Percentiles rank a stretch among this genome's conserved stretches.
Conservation (phyloP, 495 filamentous ascomycete genomes). For the Aspergillus bertholletiae region DNA sequence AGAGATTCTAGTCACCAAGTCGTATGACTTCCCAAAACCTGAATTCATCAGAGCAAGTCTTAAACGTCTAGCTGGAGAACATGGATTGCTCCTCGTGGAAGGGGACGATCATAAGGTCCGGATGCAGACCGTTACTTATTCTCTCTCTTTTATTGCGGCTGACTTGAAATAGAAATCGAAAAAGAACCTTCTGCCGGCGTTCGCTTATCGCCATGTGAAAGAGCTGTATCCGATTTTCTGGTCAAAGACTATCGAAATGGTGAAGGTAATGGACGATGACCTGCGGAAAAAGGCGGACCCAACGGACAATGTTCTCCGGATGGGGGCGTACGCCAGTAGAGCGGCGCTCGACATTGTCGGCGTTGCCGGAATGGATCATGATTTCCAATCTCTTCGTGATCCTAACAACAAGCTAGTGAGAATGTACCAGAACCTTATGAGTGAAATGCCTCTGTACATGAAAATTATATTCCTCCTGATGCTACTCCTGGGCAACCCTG, state of each 20-base stretch:
- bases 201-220: constrained; percentile 81
- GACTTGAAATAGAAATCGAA: constrained; percentile 50
- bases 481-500: constrained; percentile 34
- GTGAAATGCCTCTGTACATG: constrained; percentile 8
- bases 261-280: constrained; percentile 37
- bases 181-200: constrained; percentile 78
- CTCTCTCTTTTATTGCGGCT: not conserved
- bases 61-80: constrained; percentile 58
- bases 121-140: not conserved
- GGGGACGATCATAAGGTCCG: constrained; percentile 74
- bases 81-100: constrained; percentile 78
- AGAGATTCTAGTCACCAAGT: constrained; percentile 63
- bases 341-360: constrained; percentile 90
- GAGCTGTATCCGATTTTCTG: constrained; percentile 84
- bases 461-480: constrained; percentile 38
- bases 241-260: constrained; percentile 57
- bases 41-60: constrained; percentile 49
- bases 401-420: constrained; percentile 58
- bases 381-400: constrained; percentile 70
- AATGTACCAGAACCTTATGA: constrained; percentile 57
- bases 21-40: constrained; percentile 81
- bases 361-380: constrained; percentile 74
- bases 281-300: constrained; percentile 16
- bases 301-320: constrained; percentile 47
- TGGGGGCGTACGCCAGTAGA: constrained; percentile 62